phyloP scores from a whole-genome alignment of 139 green algal genomes.

The Coelastrella sp. region DNA sequence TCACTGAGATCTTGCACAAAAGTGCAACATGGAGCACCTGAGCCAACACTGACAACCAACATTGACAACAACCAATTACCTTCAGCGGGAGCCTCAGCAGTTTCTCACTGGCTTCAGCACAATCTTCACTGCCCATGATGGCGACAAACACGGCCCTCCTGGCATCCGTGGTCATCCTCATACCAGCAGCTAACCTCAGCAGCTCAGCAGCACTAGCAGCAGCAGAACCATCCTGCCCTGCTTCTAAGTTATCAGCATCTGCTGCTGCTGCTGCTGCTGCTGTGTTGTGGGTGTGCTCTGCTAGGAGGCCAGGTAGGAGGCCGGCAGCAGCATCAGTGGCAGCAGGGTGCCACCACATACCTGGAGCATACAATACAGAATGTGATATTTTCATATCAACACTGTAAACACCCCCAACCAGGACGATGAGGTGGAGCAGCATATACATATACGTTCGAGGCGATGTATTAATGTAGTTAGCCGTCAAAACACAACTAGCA shows the following conservation, averaged over 20 bases:
- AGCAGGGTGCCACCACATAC: slow-evolving; percentile 48
- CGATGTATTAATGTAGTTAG: too few relatives aligned
- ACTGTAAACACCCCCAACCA: not conserved
- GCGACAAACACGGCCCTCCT: slow-evolving; percentile 74
- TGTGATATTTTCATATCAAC: not conserved
- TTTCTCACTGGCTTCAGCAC: slow-evolving; percentile 80
- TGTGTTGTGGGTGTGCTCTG: slow-evolving; percentile 52
- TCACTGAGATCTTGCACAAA: too few relatives aligned
- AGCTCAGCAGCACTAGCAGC: slow-evolving; percentile 57
- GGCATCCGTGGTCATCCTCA: slow-evolving; percentile 80
- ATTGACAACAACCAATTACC: slow-evolving; percentile 38
- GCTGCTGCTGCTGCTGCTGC: slow-evolving; percentile 24
- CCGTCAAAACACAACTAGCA: too few relatives aligned
- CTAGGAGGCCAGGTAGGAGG: slow-evolving; percentile 32
- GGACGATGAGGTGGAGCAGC: not conserved
- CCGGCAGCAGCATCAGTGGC: slow-evolving; percentile 40
- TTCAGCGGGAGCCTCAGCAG: slow-evolving; percentile 86
- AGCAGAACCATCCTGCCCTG: slow-evolving; percentile 11
- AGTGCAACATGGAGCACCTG: too few relatives aligned
- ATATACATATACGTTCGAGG: not conserved
- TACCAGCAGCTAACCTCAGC: slow-evolving; percentile 71
- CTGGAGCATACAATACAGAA: not conserved
- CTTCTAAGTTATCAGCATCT: slow-evolving; percentile 16
- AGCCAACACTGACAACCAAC: too few relatives aligned
- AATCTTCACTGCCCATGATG: slow-evolving; percentile 87